Evolutionary conservation across 257 asterid genomes (phyloP).

Genomic region (Cinchona pubescens): DNA sequence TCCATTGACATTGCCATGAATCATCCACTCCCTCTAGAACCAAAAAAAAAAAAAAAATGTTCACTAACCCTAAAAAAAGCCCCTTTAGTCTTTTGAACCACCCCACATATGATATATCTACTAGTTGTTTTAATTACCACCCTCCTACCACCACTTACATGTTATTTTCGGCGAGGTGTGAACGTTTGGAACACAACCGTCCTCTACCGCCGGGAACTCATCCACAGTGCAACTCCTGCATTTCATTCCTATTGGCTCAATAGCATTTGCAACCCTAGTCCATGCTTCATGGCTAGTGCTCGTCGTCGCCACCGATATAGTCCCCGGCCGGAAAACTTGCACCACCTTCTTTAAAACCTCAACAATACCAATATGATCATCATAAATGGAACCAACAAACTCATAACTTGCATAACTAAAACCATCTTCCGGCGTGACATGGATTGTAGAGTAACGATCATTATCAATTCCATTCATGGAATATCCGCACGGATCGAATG

Average conservation of each 20-base stretch:
- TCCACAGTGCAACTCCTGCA: constrained; percentile 64
- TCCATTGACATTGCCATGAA: constrained; percentile 51
- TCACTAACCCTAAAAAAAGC: constrained; percentile 38
- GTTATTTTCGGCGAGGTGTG: constrained; percentile 47
- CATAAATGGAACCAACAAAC: constrained; percentile 58
- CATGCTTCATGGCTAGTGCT: constrained; percentile 48
- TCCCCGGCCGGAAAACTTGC: constrained; percentile 66
- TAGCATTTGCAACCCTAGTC: constrained; percentile 54
- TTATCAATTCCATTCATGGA: constrained; percentile 87
- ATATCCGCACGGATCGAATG: constrained; percentile 92
- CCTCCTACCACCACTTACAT: background rate
- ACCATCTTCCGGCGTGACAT: constrained; percentile 96
- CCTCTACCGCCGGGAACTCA: constrained; percentile 66
- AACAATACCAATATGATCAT: constrained; percentile 33
- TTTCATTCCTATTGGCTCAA: constrained; percentile 69
- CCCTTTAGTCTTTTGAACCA: constrained; percentile 31
- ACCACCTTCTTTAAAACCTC: constrained; percentile 55
- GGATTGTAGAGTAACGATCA: constrained; percentile 81
- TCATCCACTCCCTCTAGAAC: constrained; percentile 29
- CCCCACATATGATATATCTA: constrained; percentile 22
- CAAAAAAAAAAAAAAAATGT: constrained; percentile 23
- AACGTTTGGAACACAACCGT: constrained; percentile 69
- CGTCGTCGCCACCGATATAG: constrained; percentile 67
- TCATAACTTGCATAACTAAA: constrained; percentile 94
- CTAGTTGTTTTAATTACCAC: constrained; percentile 8